These are phyloP conservation scores for Eucalyptus shirleyi DNA, from an alignment of 345 rosid genomes.

Conservation along the genomic window DNA sequence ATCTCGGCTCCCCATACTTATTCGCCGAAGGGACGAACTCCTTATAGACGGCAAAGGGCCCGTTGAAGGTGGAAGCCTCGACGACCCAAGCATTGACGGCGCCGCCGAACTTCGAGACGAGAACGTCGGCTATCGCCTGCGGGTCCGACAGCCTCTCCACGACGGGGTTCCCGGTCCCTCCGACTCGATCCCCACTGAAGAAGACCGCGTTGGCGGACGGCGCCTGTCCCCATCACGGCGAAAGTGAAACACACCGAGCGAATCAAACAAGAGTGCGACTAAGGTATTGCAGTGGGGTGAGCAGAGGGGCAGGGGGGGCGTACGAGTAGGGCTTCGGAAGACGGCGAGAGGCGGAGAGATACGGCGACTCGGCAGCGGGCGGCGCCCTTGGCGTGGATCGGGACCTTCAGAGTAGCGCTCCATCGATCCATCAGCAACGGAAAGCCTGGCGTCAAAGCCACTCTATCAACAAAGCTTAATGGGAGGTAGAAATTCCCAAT, in stretches of 20 bases:
- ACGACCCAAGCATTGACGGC: slow-evolving; percentile 65
- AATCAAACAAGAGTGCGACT: background rate
- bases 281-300: background rate
- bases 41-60: slow-evolving; percentile 63
- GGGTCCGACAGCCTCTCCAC: slow-evolving; percentile 66
- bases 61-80: slow-evolving; percentile 56
- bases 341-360: slow-evolving; percentile 49
- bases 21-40: slow-evolving; percentile 64
- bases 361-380: slow-evolving; percentile 47
- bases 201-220: slow-evolving; percentile 69
- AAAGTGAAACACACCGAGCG: background rate
- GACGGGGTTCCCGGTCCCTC: slow-evolving; percentile 47
- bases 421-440: slow-evolving; percentile 40
- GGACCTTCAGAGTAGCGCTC: slow-evolving; percentile 53
- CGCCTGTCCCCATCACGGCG: slow-evolving; percentile 8
- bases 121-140: slow-evolving; percentile 42
- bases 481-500: background rate
- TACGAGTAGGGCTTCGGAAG: slow-evolving; percentile 24
- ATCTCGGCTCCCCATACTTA: slow-evolving; percentile 47
- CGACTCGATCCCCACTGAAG: slow-evolving; percentile 66
- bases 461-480: background rate
- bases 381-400: slow-evolving; percentile 5
- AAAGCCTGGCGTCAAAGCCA: background rate
- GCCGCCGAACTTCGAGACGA: slow-evolving; percentile 67
- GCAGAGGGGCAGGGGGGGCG: background rate